Evolutionary conservation across 495 filamentous ascomycete genomes (phyloP), one percentile per base, ranked within the genome.

Genomic region (Aspergillus biplanus): DNA sequence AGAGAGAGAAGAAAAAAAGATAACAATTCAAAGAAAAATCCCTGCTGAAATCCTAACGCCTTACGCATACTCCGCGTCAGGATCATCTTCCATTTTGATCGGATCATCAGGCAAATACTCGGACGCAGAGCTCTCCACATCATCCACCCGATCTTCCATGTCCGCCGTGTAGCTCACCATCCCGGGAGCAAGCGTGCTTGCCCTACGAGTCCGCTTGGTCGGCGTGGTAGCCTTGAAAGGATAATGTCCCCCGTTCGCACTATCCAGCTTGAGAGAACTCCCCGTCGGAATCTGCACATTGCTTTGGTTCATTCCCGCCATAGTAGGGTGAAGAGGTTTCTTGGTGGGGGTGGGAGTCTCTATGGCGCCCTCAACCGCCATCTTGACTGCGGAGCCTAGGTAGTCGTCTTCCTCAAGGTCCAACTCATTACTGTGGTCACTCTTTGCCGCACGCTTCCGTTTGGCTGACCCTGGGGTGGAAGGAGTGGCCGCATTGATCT

Each of bases 41-140:
- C 39, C 11, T 4, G 39, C 8, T 6, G 39, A 13, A 13, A 12
- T 15, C 39, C 39, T 11, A 0, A 11, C 39, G 6, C 11, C 16
- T 18, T 50, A 50, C 4, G 47, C 47, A 27, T 50, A 50, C 13
- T 50, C 47, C 6, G 53, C 13, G 15, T 35, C 53, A 7, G 21
- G 3, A 16, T 65, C 61, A 11, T 59, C 58, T 31, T 62, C 64
- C 13, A 37, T 47, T 21, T 48, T 52, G 18, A 55, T 16, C 31
- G 55, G 46, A 15, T 52, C 33, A 6, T 73, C 70, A 53, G 67
- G 67, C 11, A 46, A 27, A 46, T 69, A 69, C 53, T 69, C 65
- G 11, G 62, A 63, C 6, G 59, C 54, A 11, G 64, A 65, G 49
- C 62, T 67, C 9, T 67, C 63, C 16, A 46, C 15, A 21, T 64